phyloP scores from a whole-genome alignment of 2,329 filamentous ascomycete species.

The Fusarium concolor region DNA sequence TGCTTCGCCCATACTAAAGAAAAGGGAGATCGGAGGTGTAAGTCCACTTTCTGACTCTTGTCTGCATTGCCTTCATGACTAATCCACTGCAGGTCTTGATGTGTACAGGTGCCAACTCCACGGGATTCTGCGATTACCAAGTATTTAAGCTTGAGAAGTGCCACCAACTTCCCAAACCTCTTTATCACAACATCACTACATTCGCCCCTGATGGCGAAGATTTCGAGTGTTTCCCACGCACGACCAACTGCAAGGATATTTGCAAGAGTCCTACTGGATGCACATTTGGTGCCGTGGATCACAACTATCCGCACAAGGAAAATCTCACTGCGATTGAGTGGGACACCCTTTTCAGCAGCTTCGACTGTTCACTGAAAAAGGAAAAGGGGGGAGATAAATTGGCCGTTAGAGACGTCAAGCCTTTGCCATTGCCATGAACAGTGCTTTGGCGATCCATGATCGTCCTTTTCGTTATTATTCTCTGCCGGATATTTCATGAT shows the following conservation, averaged over 20 bases:
- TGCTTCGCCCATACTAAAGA: slow-evolving; percentile 49
- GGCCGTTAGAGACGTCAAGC: too few species aligned
- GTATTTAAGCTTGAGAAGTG: slow-evolving; percentile 59
- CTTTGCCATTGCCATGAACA: too few species aligned
- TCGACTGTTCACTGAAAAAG: slow-evolving; percentile 48
- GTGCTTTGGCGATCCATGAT: too few species aligned
- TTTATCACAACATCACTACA: slow-evolving; percentile 57
- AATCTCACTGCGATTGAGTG: slow-evolving; percentile 60
- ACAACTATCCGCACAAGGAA: slow-evolving; percentile 59
- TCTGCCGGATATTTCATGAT: too few species aligned
- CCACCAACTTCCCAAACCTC: slow-evolving; percentile 58
- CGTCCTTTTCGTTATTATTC: too few species aligned
- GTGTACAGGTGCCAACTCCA: slow-evolving; percentile 63
- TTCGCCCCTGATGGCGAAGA: slow-evolving; percentile 63
- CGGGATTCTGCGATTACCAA: slow-evolving; percentile 58
- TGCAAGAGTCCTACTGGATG: slow-evolving; percentile 65
- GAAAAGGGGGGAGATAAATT: not conserved
- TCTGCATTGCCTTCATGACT: too few species aligned
- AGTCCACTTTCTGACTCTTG: slow-evolving; percentile 41
- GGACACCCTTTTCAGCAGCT: slow-evolving; percentile 54
- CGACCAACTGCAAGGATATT: slow-evolving; percentile 54
- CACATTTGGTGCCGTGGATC: slow-evolving; percentile 62
- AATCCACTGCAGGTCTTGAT: slow-evolving; percentile 56
- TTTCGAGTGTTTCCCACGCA: slow-evolving; percentile 62
- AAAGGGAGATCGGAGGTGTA: slow-evolving; percentile 61